A percentile compares a stretch with the other conserved stretches of the same genome.
phyloP scores from a whole-genome alignment of 257 asterid species.

The Gentiana straminea region DNA sequence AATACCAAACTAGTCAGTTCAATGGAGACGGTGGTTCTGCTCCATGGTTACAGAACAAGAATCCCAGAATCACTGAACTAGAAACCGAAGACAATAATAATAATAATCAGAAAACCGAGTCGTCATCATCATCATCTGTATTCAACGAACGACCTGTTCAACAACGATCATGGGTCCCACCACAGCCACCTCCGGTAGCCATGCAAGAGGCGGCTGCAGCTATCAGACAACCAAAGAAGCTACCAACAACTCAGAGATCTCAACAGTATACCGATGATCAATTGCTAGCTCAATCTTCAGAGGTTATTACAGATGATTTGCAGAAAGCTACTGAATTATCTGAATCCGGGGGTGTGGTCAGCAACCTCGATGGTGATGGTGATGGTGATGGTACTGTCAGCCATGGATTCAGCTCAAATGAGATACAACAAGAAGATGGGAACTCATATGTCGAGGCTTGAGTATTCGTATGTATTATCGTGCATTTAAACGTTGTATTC shows the following conservation, averaged over 20 bases:
- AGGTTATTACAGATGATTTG: conserved; percentile 40
- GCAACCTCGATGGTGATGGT: conserved; percentile 10
- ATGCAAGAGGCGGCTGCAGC: conserved; percentile 96
- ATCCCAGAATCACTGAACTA: conserved; percentile 50
- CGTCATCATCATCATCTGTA: conserved; percentile 17
- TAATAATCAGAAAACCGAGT: conserved; percentile 25
- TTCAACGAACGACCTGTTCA: conserved; percentile 34
- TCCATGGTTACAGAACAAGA: conserved; percentile 58
- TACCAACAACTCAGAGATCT: conserved; percentile 23
- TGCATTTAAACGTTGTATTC: background rate
- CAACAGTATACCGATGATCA: conserved; percentile 58
- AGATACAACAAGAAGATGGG: conserved; percentile 35
- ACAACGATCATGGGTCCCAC: conserved; percentile 88
- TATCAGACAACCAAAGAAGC: conserved; percentile 83
- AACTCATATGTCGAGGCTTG: conserved; percentile 22
- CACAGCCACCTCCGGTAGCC: conserved; percentile 88
- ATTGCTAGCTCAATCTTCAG: conserved; percentile 36
- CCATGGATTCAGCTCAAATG: conserved; percentile 28
- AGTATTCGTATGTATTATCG: background rate
- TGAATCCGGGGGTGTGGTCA: conserved; percentile 61
- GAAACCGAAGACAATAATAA: conserved; percentile 32
- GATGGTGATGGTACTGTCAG: conserved; percentile 17
- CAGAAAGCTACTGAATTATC: conserved; percentile 60
- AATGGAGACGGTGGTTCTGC: conserved; percentile 35
- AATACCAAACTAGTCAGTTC: conserved; percentile 34